A percentile compares a stretch with the other conserved stretches of the same genome.
phyloP scores from a whole-genome alignment of 2,329 filamentous ascomycete species.

The Rhynchosporium secalis region DNA sequence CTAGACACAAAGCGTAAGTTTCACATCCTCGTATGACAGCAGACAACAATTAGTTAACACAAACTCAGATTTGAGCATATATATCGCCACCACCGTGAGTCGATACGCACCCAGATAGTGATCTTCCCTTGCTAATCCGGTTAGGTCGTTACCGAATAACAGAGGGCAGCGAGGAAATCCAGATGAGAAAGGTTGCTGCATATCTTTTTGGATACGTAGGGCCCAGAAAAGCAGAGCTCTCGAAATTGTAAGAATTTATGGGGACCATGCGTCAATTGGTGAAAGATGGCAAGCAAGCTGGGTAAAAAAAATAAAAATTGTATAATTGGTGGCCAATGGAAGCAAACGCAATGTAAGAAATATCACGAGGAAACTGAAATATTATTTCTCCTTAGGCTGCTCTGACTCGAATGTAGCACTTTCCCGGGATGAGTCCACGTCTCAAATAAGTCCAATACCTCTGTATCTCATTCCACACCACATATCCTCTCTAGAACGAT shows the following conservation, averaged over 20 bases:
- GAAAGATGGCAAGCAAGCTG: background rate
- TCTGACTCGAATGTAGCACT: too few relatives aligned
- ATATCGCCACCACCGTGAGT: constrained; percentile 58
- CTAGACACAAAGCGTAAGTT: constrained; percentile 33
- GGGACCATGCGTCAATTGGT: background rate
- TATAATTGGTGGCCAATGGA: too few relatives aligned
- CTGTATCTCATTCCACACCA: too few relatives aligned
- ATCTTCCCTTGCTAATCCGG: background rate
- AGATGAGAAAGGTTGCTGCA: constrained; percentile 64
- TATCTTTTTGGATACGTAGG: constrained; percentile 54
- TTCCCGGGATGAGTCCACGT: too few relatives aligned
- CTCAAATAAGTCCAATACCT: background rate
- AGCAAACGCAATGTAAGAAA: too few relatives aligned
- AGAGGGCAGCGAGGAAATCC: constrained; percentile 64
- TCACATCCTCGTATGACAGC: background rate
- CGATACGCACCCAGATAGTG: background rate
- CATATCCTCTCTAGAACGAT: constrained; percentile 18
- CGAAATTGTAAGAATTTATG: constrained; percentile 24
- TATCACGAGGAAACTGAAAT: too few relatives aligned
- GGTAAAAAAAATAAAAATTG: too few relatives aligned
- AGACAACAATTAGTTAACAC: background rate
- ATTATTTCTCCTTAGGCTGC: too few relatives aligned
- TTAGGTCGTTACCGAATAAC: constrained; percentile 57
- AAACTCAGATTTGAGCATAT: constrained; percentile 63
- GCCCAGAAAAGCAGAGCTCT: constrained; percentile 41